A percentile compares a stretch with the other conserved stretches of the same genome.
These are phyloP conservation scores for Vigna hirtella DNA, from an alignment of 306 rosid genomes.

Conservation along the genomic window DNA sequence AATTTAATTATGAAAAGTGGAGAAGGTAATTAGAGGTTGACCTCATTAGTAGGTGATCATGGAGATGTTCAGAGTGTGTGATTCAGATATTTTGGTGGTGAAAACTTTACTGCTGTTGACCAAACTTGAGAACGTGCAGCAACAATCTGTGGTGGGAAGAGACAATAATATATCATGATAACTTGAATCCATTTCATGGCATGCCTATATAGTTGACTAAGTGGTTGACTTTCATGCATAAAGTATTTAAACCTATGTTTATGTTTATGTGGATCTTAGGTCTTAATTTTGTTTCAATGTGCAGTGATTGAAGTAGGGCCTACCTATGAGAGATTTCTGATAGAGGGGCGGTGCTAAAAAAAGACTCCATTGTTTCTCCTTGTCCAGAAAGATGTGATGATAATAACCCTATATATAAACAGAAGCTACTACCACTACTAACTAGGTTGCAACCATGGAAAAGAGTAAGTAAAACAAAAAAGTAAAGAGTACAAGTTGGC, in stretches of 20 bases:
- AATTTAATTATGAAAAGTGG: background rate
- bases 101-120: conserved; percentile 10
- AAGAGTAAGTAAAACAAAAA: background rate
- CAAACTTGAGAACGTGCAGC: background rate
- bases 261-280: too few species aligned
- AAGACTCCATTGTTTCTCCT: background rate
- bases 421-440: background rate
- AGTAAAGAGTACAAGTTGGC: background rate
- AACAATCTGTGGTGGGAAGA: background rate
- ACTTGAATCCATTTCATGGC: conserved; percentile 9
- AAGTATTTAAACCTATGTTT: background rate
- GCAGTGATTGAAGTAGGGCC: background rate
- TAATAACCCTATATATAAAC: background rate
- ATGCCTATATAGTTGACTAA: conserved; percentile 29
- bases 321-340: conserved; percentile 8
- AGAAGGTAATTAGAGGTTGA: background rate
- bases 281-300: background rate
- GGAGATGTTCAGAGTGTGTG: background rate
- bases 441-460: background rate
- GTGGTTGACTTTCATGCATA: conserved; percentile 4
- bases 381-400: conserved; percentile 21
- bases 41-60: conserved; percentile 12
- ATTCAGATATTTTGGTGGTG: background rate
- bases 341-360: conserved; percentile 7
- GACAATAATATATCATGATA: background rate